Percentiles rank a stretch among this genome's conserved stretches.
phyloP scores from a whole-genome alignment of 2,329 filamentous ascomycete species.

The Pseudocercospora pini-densiflorae region DNA sequence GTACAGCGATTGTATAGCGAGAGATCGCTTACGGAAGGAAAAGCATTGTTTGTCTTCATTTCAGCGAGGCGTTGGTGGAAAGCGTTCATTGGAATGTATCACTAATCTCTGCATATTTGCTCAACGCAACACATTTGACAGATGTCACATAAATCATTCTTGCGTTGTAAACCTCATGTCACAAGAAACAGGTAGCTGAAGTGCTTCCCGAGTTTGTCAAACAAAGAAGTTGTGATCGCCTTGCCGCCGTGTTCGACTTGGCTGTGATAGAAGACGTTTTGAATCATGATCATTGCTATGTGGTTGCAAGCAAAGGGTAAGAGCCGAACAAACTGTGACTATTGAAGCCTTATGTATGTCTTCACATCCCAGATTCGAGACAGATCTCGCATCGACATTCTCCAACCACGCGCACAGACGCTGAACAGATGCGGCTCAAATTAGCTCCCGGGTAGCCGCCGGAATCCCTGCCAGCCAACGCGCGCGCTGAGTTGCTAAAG shows the following conservation, averaged over 20 bases:
- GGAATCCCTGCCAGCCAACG: not conserved
- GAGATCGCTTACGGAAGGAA: not conserved
- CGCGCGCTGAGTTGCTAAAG: not conserved
- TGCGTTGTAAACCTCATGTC: not conserved
- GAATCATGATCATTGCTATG: not conserved
- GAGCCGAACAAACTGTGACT: not conserved
- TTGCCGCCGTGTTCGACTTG: not conserved
- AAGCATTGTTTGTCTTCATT: not conserved
- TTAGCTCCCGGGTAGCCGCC: conserved; percentile 6
- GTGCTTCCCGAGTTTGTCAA: not conserved
- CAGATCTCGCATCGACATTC: not conserved
- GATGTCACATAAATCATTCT: not conserved
- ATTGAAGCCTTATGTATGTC: not conserved
- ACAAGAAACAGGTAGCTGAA: not conserved
- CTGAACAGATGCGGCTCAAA: not conserved
- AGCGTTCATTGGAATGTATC: not conserved
- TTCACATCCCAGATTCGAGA: not conserved
- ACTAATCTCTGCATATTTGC: conserved; percentile 1
- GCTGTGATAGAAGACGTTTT: not conserved
- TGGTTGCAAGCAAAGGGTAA: not conserved
- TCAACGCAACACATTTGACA: conserved; percentile 2
- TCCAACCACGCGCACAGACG: not conserved
- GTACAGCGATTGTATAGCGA: not conserved
- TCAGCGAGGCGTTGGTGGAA: conserved; percentile 14
- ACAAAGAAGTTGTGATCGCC: not conserved